These are phyloP conservation scores for Termitomyces sp. DNA, from an alignment of 768 basidiomycete genomes.

Conservation along the genomic window DNA sequence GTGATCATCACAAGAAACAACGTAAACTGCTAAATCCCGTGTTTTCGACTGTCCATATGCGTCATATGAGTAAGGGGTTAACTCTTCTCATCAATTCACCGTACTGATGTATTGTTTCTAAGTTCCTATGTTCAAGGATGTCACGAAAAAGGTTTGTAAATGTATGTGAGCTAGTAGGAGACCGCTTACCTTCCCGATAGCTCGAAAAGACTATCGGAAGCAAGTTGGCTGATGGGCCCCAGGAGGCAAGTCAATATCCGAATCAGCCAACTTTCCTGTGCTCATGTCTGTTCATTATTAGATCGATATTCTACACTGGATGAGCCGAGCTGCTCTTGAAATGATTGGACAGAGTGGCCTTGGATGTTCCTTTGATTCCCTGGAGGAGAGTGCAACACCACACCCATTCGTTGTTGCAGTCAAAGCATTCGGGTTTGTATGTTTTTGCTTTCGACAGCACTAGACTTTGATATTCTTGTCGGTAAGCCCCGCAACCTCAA, in stretches of 20 bases:
- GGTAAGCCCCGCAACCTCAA: background rate
- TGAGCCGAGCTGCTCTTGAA: conserved; percentile 26
- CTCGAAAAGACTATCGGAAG: conserved; percentile 21
- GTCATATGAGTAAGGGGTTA: conserved; percentile 29
- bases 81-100: background rate
- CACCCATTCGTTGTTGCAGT: conserved; percentile 31
- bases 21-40: conserved; percentile 44
- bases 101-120: background rate
- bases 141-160: conserved; percentile 23
- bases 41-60: conserved; percentile 39
- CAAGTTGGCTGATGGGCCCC: conserved; percentile 26
- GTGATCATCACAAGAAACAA: conserved; percentile 24
- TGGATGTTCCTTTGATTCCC: conserved; percentile 39
- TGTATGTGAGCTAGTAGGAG: background rate
- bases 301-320: conserved; percentile 33
- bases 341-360: conserved; percentile 44
- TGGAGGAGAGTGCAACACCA: conserved; percentile 26
- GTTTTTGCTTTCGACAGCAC: background rate
- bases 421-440: conserved; percentile 29
- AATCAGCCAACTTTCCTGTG: background rate
- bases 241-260: conserved; percentile 22
- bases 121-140: conserved; percentile 33
- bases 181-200: conserved; percentile 14
- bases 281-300: conserved; percentile 7
- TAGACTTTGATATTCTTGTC: background rate